Percentiles rank a stretch among this genome's conserved stretches.
These are phyloP conservation scores for Eucalyptus sp. DNA, from an alignment of 345 rosid species.

Conservation along the genomic window DNA sequence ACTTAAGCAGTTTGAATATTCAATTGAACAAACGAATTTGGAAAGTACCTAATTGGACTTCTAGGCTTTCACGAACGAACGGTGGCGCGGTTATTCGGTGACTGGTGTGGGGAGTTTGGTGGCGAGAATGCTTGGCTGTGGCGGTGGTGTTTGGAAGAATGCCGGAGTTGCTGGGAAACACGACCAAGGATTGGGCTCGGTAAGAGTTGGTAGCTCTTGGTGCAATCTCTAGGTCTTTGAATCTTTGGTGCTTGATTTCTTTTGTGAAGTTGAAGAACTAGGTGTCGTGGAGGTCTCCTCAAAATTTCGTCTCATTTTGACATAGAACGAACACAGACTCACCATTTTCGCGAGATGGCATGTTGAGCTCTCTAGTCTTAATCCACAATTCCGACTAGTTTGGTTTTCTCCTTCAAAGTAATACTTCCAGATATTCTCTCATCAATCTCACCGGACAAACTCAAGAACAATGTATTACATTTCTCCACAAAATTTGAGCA, in stretches of 20 bases:
- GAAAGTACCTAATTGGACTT: background rate
- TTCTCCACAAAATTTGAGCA: background rate
- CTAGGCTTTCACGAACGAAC: background rate
- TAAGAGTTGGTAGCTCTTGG: background rate
- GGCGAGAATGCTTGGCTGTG: background rate
- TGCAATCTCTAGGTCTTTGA: background rate
- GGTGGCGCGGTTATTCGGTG: background rate
- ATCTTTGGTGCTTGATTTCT: background rate
- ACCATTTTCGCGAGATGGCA: background rate
- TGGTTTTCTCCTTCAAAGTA: background rate
- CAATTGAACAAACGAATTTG: background rate
- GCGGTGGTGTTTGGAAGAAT: background rate
- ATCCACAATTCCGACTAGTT: background rate
- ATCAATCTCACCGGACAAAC: background rate
- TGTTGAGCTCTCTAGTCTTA: background rate
- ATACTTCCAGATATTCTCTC: background rate
- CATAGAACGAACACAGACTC: background rate
- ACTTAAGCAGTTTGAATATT: background rate
- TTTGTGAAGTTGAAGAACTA: background rate
- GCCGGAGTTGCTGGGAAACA: background rate
- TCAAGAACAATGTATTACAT: background rate
- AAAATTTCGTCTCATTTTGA: background rate
- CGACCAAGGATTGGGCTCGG: background rate
- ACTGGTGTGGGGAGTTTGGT: background rate
- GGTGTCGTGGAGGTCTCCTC: background rate